Conservation (phyloP, 1,284 basidiomycete genomes). For the Cryptococcus hybrid region DNA sequence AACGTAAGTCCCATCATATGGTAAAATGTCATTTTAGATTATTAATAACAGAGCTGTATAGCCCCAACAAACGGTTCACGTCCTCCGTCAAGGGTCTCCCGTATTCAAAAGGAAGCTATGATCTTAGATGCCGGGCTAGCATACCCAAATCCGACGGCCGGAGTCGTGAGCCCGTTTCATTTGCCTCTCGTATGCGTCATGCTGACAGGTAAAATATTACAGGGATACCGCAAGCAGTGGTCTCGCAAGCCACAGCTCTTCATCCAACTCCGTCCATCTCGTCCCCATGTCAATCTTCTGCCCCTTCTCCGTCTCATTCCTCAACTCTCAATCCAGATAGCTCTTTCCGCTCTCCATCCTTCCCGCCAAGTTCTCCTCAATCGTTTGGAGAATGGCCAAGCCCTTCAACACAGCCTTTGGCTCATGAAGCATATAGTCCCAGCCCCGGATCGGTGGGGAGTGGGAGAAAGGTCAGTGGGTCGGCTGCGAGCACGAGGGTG, state of each 20-base stretch:
- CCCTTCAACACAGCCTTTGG: background rate
- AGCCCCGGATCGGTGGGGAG: background rate
- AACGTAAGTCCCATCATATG: constrained; percentile 9
- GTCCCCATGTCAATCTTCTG: background rate
- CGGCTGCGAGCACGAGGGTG: constrained; percentile 30
- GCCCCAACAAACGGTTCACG: background rate
- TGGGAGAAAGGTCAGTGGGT: background rate
- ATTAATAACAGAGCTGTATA: background rate
- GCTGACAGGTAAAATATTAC: background rate
- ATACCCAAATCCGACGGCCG: constrained; percentile 26
- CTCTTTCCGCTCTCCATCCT: background rate
- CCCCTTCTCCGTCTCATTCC: constrained; percentile 10
- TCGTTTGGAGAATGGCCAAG: background rate
- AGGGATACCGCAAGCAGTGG: constrained; percentile 42
- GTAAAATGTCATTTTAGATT: background rate
- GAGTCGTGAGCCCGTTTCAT: constrained; percentile 25
- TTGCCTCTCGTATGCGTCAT: background rate
- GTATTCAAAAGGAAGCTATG: constrained; percentile 29
- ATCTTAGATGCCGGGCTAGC: constrained; percentile 24
- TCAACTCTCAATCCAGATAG: constrained; percentile 2
- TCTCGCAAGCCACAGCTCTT: constrained; percentile 32
- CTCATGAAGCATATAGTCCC: background rate
- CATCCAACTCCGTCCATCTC: constrained; percentile 19
- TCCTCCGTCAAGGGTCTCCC: constrained; percentile 17
- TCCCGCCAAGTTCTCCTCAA: no score